These are phyloP conservation scores for Fragaria vesca DNA, from an alignment of 306 rosid genomes.

Conservation along the genomic window DNA sequence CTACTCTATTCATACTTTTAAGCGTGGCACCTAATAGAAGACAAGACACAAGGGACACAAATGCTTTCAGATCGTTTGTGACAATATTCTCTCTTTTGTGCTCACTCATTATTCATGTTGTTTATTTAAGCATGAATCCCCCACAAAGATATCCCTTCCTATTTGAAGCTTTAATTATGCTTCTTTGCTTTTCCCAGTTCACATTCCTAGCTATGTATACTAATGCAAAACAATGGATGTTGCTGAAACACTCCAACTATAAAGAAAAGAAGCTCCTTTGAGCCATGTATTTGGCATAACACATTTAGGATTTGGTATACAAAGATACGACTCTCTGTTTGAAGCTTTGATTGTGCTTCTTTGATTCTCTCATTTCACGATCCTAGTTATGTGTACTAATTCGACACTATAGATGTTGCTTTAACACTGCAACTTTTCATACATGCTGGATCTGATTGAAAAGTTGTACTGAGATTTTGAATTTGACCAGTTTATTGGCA, in stretches of 20 bases:
- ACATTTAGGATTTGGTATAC: background rate
- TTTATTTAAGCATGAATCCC: constrained; percentile 58
- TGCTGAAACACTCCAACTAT: constrained; percentile 39
- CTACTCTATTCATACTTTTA: constrained; percentile 52
- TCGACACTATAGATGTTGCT: constrained; percentile 57
- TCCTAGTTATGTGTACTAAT: constrained; percentile 54
- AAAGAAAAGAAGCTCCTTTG: constrained; percentile 59
- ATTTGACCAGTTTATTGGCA: background rate
- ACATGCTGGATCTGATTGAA: background rate
- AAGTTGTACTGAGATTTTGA: background rate
- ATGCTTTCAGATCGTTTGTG: constrained; percentile 31
- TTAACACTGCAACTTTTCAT: constrained; percentile 28
- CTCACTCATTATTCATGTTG: constrained; percentile 65
- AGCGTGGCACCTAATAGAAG: constrained; percentile 37
- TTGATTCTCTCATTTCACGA: constrained; percentile 71
- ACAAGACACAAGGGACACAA: constrained; percentile 24
- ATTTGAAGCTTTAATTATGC: constrained; percentile 83
- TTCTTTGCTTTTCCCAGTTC: constrained; percentile 85
- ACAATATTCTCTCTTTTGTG: constrained; percentile 25
- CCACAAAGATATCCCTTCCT: constrained; percentile 80
- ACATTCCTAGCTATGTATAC: constrained; percentile 52
- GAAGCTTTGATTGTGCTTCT: constrained; percentile 76
- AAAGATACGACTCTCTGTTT: constrained; percentile 72
- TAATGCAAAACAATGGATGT: constrained; percentile 70
- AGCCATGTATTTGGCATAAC: background rate